Percentiles rank a stretch among this genome's conserved stretches.
phyloP scores from a whole-genome alignment of 108 stramenopile genomes.

The Cafeteria roenbergensis region DNA sequence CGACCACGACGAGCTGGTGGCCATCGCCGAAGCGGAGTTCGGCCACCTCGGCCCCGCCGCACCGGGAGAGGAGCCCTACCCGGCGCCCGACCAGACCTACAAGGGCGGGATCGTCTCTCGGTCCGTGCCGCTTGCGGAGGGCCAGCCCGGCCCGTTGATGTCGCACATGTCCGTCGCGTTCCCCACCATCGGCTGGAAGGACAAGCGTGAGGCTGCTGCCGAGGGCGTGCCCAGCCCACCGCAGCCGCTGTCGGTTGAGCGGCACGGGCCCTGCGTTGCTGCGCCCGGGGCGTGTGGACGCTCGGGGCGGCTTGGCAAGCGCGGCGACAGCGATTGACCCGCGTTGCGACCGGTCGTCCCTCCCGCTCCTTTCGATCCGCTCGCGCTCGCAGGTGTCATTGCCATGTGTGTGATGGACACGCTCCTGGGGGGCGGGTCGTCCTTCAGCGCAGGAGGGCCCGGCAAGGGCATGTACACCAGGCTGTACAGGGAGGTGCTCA shows the following conservation, averaged over 20 bases:
- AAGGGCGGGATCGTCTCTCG: slow-evolving; percentile 9
- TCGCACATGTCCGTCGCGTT: slow-evolving; percentile 75
- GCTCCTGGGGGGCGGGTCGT: slow-evolving; percentile 81
- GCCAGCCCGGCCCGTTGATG: neutral
- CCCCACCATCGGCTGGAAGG: slow-evolving; percentile 78
- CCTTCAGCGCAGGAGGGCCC: slow-evolving; percentile 95
- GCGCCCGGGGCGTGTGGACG: too few species aligned
- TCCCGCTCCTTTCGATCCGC: too few species aligned
- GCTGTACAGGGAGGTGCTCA: slow-evolving; percentile 84
- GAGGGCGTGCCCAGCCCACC: too few species aligned
- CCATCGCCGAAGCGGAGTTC: slow-evolving; percentile 61
- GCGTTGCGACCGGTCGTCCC: too few species aligned
- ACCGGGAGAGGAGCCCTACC: slow-evolving; percentile 1
- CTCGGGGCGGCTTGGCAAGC: too few species aligned
- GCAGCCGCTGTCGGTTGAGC: too few species aligned
- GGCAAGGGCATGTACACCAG: slow-evolving; percentile 99
- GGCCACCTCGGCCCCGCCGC: slow-evolving; percentile 34
- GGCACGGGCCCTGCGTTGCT: too few species aligned
- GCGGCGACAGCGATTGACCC: too few species aligned
- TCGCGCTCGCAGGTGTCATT: slow-evolving; percentile 49
- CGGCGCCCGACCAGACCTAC: neutral
- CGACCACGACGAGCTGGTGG: slow-evolving; percentile 70
- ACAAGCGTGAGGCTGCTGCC: too few species aligned
- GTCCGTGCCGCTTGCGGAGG: neutral
- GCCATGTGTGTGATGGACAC: slow-evolving; percentile 83